Evolutionary conservation across 495 filamentous ascomycete genomes (phyloP).

Genomic region (Jackrogersella multiformis): DNA sequence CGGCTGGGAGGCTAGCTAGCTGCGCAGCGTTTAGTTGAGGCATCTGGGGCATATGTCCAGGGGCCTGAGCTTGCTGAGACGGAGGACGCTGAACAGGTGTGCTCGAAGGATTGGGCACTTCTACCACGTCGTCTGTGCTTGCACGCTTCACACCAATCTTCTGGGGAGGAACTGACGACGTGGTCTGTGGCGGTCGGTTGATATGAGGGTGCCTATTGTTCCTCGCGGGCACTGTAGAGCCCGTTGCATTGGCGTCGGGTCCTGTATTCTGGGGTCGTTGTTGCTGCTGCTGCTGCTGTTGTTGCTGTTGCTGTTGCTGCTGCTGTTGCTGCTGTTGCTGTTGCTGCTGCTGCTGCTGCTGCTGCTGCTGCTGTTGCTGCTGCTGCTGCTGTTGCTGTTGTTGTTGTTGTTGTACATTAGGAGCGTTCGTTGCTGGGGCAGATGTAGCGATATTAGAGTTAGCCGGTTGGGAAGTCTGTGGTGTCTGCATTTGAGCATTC

Average conservation of each 20-base stretch:
- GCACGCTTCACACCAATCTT: slow-evolving; percentile 62
- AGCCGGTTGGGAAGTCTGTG: slow-evolving; percentile 35
- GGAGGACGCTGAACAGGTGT: slow-evolving; percentile 47
- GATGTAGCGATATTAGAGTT: slow-evolving; percentile 49
- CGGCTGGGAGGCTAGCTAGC: slow-evolving; percentile 59
- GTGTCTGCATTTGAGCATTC: slow-evolving; percentile 36
- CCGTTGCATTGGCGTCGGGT: slow-evolving; percentile 24
- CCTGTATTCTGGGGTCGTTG: slow-evolving; percentile 35
- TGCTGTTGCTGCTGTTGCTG: too few species aligned
- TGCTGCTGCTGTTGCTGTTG: too few species aligned
- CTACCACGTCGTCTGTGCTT: slow-evolving; percentile 69
- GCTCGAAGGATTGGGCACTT: slow-evolving; percentile 57
- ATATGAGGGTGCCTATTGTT: slow-evolving; percentile 42
- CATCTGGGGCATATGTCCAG: slow-evolving; percentile 14
- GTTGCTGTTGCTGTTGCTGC: too few species aligned
- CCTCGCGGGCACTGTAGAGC: slow-evolving; percentile 28
- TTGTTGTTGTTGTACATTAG: slow-evolving; percentile 21
- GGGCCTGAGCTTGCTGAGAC: slow-evolving; percentile 41
- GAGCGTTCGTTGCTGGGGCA: slow-evolving; percentile 38
- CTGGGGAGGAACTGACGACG: slow-evolving; percentile 30
- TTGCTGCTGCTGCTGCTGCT: too few species aligned
- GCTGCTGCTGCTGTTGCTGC: too few species aligned
- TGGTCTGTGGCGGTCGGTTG: slow-evolving; percentile 25
- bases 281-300: too few species aligned
- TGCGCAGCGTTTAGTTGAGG: slow-evolving; percentile 59